Percentiles rank a stretch among this genome's conserved stretches.
Conservation (phyloP, 371 early-diverging fungal genomes). For the Syncephalis plumigaleata region DNA sequence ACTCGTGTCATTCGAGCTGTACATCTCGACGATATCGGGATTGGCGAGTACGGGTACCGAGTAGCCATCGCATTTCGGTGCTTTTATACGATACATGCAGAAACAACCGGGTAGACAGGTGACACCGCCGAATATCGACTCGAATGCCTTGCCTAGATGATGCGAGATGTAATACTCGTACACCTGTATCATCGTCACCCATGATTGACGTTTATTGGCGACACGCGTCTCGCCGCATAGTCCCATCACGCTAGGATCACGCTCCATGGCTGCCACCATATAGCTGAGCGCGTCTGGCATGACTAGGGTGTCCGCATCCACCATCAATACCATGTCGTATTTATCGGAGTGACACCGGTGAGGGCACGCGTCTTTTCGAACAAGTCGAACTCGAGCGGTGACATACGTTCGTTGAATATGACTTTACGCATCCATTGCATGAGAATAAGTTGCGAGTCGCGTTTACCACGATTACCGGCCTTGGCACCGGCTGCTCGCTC, state of each 20-base stretch:
- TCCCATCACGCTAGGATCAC: conserved; percentile 61
- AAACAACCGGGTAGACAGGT: conserved; percentile 95
- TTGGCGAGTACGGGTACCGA: conserved; percentile 77
- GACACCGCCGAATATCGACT: conserved; percentile 86
- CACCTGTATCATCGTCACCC: conserved; percentile 87
- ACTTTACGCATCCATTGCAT: conserved; percentile 91
- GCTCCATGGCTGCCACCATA: conserved; percentile 56
- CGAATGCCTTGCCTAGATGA: conserved; percentile 84
- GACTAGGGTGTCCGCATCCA: conserved; percentile 90
- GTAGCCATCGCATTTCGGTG: conserved; percentile 42
- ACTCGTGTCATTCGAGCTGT: conserved; percentile 84
- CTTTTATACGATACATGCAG: conserved; percentile 81
- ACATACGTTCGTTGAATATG: conserved; percentile 83
- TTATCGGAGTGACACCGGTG: conserved; percentile 63
- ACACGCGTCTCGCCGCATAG: conserved; percentile 73
- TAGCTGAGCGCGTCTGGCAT: conserved; percentile 50
- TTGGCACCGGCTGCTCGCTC: conserved; percentile 44
- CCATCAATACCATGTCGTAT: conserved; percentile 86
- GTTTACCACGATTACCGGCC: conserved; percentile 96
- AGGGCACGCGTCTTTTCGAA: conserved; percentile 70
- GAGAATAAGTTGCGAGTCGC: conserved; percentile 95
- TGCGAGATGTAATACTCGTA: conserved; percentile 89
- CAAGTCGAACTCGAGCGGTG: conserved; percentile 83
- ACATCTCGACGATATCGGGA: conserved; percentile 78
- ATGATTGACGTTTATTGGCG: conserved; percentile 51